These are phyloP conservation scores for Colletotrichum camelliae DNA, from an alignment of 2,329 filamentous ascomycete genomes.

Conservation along the genomic window DNA sequence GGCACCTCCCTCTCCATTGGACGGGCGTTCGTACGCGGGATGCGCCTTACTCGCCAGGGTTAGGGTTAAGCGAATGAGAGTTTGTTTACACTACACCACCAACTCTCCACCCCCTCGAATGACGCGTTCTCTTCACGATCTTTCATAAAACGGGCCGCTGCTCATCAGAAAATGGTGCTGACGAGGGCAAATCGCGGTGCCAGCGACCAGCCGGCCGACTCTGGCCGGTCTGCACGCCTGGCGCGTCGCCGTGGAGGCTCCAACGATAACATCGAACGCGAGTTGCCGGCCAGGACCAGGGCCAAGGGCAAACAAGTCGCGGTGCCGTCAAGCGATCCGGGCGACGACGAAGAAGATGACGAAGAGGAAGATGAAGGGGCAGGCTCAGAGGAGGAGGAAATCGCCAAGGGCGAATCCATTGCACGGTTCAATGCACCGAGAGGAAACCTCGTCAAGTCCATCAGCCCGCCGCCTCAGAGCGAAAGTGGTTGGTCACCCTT, in stretches of 20 bases:
- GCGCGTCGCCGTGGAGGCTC: not conserved
- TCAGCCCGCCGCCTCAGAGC: constrained; percentile 9
- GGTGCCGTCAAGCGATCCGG: not conserved
- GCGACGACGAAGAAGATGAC: not conserved
- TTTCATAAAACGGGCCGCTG: not conserved
- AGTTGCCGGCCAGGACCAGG: not conserved
- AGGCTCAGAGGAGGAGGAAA: not conserved
- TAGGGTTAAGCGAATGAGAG: not conserved
- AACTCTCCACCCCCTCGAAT: not conserved
- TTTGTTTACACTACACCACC: not conserved
- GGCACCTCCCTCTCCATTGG: not conserved
- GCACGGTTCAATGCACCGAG: constrained; percentile 5
- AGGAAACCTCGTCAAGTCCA: not conserved
- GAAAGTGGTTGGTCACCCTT: constrained; percentile 3
- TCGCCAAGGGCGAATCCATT: not conserved
- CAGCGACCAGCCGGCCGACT: not conserved
- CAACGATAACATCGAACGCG: not conserved
- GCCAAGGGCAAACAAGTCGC: not conserved
- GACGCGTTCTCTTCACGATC: not conserved
- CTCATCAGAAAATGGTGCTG: not conserved
- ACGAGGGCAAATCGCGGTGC: constrained; percentile 4
- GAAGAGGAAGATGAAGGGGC: not conserved
- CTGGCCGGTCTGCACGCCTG: not conserved
- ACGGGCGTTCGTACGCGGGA: not conserved
- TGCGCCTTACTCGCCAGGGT: not conserved